Evolutionary conservation across 1,284 basidiomycete genomes (phyloP).

Genomic region (Macrocybe sp.): DNA sequence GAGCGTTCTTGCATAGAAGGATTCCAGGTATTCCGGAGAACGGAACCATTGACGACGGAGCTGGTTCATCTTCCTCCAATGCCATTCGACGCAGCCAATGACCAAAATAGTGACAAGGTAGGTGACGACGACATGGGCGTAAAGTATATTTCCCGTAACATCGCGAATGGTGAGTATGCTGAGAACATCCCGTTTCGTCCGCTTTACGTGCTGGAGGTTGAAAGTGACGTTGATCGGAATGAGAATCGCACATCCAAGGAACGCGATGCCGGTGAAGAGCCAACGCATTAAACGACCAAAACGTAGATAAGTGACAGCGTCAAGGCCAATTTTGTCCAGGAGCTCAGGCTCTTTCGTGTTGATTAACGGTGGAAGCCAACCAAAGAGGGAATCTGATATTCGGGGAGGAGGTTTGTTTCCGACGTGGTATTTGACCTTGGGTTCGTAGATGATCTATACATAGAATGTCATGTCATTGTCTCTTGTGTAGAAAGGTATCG

Average conservation of each 20-base stretch:
- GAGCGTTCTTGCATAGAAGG: conserved; percentile 78
- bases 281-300: conserved; percentile 86
- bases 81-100: conserved; percentile 59
- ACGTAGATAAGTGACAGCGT: conserved; percentile 90
- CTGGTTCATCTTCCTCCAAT: conserved; percentile 72
- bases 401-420: conserved; percentile 77
- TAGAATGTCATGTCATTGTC: background rate
- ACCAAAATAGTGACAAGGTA: conserved; percentile 72
- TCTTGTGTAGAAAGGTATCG: background rate
- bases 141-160: conserved; percentile 62
- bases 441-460: conserved; percentile 64
- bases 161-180: conserved; percentile 79
- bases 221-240: conserved; percentile 71
- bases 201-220: conserved; percentile 60
- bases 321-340: conserved; percentile 87
- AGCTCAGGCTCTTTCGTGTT: conserved; percentile 85
- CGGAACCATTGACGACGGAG: conserved; percentile 71
- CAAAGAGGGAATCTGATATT: conserved; percentile 77
- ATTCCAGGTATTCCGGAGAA: conserved; percentile 69
- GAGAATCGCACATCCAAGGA: conserved; percentile 69
- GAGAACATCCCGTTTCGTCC: conserved; percentile 51
- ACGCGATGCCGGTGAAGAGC: conserved; percentile 67
- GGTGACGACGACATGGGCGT: conserved; percentile 69
- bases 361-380: conserved; percentile 87
- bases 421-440: conserved; percentile 84